A percentile compares a stretch with the other conserved stretches of the same genome.
These are phyloP conservation scores for Metschnikowia borealis DNA, from an alignment of 805 yeast species.

Conservation along the genomic window DNA sequence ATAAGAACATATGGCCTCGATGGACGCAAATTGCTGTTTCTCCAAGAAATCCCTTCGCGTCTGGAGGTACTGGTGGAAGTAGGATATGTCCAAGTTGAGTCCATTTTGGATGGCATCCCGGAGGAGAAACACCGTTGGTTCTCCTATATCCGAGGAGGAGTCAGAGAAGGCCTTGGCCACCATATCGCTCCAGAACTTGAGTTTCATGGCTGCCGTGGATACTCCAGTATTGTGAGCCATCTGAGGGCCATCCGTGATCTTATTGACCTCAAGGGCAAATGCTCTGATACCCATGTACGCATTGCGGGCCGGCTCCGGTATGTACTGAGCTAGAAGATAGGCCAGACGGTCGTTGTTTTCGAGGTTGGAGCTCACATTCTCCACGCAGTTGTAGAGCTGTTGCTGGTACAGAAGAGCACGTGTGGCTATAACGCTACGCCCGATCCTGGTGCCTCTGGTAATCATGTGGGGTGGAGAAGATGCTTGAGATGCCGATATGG, in stretches of 20 bases:
- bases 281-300: slow-evolving; percentile 62
- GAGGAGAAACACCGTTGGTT: slow-evolving; percentile 62
- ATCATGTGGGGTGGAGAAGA: not conserved
- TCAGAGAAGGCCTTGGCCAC: slow-evolving; percentile 44
- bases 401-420: slow-evolving; percentile 11
- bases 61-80: slow-evolving; percentile 56
- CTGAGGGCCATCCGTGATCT: slow-evolving; percentile 36
- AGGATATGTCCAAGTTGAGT: slow-evolving; percentile 47
- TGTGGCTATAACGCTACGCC: not conserved
- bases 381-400: slow-evolving; percentile 33
- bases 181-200: slow-evolving; percentile 72
- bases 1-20: slow-evolving; percentile 62
- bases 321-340: slow-evolving; percentile 59
- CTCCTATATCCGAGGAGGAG: slow-evolving; percentile 40
- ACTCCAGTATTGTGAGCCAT: slow-evolving; percentile 33
- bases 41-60: slow-evolving; percentile 53
- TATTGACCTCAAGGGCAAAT: slow-evolving; percentile 60
- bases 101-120: slow-evolving; percentile 49
- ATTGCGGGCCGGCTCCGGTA: slow-evolving; percentile 62
- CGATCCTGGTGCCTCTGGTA: not conserved
- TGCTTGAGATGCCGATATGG: not conserved
- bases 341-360: slow-evolving; percentile 58
- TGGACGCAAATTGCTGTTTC: slow-evolving; percentile 41
- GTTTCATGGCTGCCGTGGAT: slow-evolving; percentile 49
- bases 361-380: slow-evolving; percentile 44